These are phyloP conservation scores for Capsella rubella DNA, from an alignment of 441 rosid species.

Conservation along the genomic window DNA sequence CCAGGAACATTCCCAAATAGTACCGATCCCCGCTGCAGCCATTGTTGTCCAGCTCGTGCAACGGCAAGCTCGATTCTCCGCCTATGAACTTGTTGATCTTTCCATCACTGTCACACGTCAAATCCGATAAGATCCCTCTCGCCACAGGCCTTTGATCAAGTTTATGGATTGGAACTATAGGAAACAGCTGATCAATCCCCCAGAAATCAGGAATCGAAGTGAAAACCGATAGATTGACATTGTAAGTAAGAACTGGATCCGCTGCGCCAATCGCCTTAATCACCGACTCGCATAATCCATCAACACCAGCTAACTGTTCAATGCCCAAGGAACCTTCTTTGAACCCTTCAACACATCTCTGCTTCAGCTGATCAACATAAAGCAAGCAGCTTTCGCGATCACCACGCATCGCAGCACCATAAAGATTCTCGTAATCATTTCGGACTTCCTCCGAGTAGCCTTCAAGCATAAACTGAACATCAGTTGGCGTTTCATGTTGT, in stretches of 20 bases:
- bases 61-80: constrained; percentile 82
- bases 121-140: constrained; percentile 83
- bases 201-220: constrained; percentile 98
- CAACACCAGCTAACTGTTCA: constrained; percentile 87
- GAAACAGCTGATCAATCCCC: constrained; percentile 95
- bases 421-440: constrained; percentile 57
- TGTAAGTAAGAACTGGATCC: constrained; percentile 71
- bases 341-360: constrained; percentile 77
- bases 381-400: constrained; percentile 73
- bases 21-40: constrained; percentile 54
- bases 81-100: constrained; percentile 92
- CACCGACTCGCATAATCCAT: constrained; percentile 81
- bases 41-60: constrained; percentile 55
- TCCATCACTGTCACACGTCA: constrained; percentile 98
- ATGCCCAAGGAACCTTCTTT: constrained; percentile 82
- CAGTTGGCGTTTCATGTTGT: constrained; percentile 44
- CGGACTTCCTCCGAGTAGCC: constrained; percentile 67
- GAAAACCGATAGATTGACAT: constrained; percentile 84
- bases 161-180: constrained; percentile 87
- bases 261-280: constrained; percentile 60
- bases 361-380: constrained; percentile 80
- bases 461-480: constrained; percentile 58
- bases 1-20: constrained; percentile 94
- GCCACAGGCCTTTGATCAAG: constrained; percentile 76
- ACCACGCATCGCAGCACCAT: constrained; percentile 63